These are phyloP conservation scores for Apiosordaria backusii DNA, from an alignment of 495 filamentous ascomycete species.

Conservation along the genomic window DNA sequence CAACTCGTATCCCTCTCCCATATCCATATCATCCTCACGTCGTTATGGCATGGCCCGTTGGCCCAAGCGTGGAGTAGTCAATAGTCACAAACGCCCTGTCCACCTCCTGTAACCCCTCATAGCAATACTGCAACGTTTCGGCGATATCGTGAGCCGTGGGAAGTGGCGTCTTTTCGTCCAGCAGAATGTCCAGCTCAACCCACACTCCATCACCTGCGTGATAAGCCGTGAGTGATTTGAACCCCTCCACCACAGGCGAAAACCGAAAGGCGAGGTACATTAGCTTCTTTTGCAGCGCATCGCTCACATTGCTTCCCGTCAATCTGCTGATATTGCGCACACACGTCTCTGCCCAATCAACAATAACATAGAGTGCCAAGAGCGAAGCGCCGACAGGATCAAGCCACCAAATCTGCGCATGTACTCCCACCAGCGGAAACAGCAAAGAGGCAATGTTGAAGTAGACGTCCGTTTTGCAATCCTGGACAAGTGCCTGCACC, in stretches of 20 bases:
- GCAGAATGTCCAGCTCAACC: slow-evolving; percentile 47
- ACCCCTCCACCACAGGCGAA: slow-evolving; percentile 42
- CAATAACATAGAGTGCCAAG: slow-evolving; percentile 49
- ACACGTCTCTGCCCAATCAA: slow-evolving; percentile 47
- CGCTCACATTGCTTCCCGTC: slow-evolving; percentile 37
- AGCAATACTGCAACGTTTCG: slow-evolving; percentile 51
- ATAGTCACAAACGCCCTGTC: slow-evolving; percentile 49
- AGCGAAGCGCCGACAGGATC: slow-evolving; percentile 45
- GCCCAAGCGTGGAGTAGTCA: slow-evolving; percentile 34
- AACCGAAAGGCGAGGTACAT: slow-evolving; percentile 46
- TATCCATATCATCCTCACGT: background rate
- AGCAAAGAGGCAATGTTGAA: slow-evolving; percentile 50
- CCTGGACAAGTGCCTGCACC: slow-evolving; percentile 49
- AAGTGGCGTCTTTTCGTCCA: slow-evolving; percentile 41
- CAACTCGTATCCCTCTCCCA: background rate
- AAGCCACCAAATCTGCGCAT: slow-evolving; percentile 46
- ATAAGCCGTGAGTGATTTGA: slow-evolving; percentile 46
- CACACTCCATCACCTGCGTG: slow-evolving; percentile 49
- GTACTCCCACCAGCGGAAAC: slow-evolving; percentile 44
- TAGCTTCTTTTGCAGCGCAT: slow-evolving; percentile 38
- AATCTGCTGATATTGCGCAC: slow-evolving; percentile 46
- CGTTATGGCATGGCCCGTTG: slow-evolving; percentile 18
- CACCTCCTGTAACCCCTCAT: slow-evolving; percentile 40
- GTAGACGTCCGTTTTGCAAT: slow-evolving; percentile 49
- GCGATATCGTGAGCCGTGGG: slow-evolving; percentile 44